These are phyloP conservation scores for Abrus pulchellus DNA, from an alignment of 306 rosid genomes.

Conservation along the genomic window DNA sequence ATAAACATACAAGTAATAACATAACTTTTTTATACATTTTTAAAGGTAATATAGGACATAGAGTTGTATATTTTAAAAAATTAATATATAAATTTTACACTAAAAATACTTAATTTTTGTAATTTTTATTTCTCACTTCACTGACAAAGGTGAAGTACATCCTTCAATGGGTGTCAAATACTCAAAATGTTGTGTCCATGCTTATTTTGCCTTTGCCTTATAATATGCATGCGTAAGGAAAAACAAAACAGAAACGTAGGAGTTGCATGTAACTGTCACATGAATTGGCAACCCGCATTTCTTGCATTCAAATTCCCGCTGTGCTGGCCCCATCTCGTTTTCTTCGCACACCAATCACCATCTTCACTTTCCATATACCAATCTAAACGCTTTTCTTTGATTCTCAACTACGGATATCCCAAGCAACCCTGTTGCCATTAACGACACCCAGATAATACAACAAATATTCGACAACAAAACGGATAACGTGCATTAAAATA, in stretches of 20 bases:
- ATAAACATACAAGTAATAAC: too few species aligned
- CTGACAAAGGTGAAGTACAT: too few species aligned
- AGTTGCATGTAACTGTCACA: conserved; percentile 14
- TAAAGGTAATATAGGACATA: too few species aligned
- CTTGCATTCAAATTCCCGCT: neutral
- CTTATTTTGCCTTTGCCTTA: too few species aligned
- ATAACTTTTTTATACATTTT: too few species aligned
- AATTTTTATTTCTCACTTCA: too few species aligned
- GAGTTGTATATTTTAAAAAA: too few species aligned
- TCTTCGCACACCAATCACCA: neutral
- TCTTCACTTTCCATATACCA: neutral
- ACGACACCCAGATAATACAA: neutral
- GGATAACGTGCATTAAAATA: too few species aligned
- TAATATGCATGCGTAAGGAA: neutral
- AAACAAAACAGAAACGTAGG: neutral
- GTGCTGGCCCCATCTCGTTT: neutral
- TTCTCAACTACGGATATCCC: neutral
- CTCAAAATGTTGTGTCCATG: too few species aligned
- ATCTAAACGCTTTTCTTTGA: neutral
- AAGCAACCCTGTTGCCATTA: neutral
- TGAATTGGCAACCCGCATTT: conserved; percentile 24
- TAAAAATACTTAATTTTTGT: too few species aligned
- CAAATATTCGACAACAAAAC: neutral
- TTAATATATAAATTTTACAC: too few species aligned
- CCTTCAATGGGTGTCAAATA: too few species aligned